Conservation (phyloP, 441 rosid species). For the Bruguiera hainesii region DNA sequence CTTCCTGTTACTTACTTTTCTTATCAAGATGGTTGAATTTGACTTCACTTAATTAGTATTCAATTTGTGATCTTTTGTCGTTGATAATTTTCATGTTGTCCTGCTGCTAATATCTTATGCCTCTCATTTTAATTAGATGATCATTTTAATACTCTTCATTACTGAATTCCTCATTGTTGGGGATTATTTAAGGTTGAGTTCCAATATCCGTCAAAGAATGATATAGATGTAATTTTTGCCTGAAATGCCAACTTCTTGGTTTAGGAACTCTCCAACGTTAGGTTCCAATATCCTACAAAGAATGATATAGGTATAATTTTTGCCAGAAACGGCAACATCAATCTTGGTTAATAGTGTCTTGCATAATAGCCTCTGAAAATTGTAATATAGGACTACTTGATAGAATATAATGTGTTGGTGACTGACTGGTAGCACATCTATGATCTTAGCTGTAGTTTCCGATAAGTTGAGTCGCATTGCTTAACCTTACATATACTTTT, state of each 20-base stretch:
- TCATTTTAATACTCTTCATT: background rate
- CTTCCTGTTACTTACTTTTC: background rate
- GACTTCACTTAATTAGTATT: background rate
- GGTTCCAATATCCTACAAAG: background rate
- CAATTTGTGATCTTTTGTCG: background rate
- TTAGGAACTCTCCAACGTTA: background rate
- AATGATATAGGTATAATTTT: background rate
- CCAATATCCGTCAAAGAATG: background rate
- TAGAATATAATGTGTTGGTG: background rate
- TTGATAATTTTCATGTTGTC: background rate
- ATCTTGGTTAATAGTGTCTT: conserved; percentile 9
- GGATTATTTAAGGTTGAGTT: background rate
- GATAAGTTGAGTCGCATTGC: conserved; percentile 7
- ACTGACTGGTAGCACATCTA: conserved; percentile 3
- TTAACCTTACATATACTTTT: conserved; percentile 10
- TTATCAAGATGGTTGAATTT: background rate
- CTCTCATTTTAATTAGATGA: too few relatives aligned
- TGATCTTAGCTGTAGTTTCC: conserved; percentile 13
- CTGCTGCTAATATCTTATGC: too few relatives aligned
- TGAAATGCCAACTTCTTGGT: background rate
- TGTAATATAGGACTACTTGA: background rate
- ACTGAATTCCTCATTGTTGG: background rate
- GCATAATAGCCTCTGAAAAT: background rate
- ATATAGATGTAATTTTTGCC: background rate
- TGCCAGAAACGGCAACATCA: background rate